A percentile compares a stretch with the other conserved stretches of the same genome.
phyloP scores from a whole-genome alignment of 73 alveolate genomes.

The Diophrys sp. region DNA sequence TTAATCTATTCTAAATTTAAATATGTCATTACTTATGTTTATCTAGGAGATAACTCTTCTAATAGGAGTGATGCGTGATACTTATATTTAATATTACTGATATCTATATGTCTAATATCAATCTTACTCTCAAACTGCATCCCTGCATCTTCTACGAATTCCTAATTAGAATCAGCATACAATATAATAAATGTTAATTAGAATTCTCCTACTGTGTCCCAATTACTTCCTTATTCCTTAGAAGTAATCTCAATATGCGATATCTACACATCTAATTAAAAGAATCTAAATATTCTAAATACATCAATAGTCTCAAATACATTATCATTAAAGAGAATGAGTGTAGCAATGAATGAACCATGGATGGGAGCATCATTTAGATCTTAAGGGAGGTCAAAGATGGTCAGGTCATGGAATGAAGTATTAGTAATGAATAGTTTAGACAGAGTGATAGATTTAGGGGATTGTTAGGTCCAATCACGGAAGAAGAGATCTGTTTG shows the following conservation, averaged over 20 bases:
- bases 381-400: neutral
- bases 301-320: neutral
- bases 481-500: neutral
- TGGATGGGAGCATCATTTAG: neutral
- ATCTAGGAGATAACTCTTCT: neutral
- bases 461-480: neutral
- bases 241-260: neutral
- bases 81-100: neutral
- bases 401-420: neutral
- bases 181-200: neutral
- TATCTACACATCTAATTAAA: neutral
- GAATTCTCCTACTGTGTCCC: too few species aligned
- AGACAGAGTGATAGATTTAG: neutral
- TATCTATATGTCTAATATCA: too few species aligned
- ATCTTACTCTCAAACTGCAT: neutral
- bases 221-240: neutral
- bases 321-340: neutral
- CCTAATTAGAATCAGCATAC: neutral
- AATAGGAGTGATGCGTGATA: neutral
- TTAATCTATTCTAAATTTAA: too few species aligned
- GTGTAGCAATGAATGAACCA: neutral
- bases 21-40: neutral
- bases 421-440: neutral
- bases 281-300: neutral
- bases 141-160: neutral